Percentiles rank a stretch among this genome's conserved stretches.
phyloP scores from a whole-genome alignment of 495 filamentous ascomycete genomes.

The Tuber melanosporum region DNA sequence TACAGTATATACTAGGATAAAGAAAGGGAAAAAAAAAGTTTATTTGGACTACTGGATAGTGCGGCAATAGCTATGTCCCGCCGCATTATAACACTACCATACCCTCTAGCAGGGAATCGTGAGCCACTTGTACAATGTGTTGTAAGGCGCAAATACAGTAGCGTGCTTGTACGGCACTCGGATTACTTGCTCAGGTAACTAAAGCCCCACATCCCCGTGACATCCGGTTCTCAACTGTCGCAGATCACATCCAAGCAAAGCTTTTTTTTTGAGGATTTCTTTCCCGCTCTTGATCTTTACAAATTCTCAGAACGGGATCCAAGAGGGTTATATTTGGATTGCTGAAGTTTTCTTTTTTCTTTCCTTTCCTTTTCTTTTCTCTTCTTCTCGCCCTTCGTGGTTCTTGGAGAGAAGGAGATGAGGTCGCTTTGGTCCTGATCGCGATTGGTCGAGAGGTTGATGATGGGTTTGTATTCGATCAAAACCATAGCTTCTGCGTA shows the following conservation, averaged over 20 bases:
- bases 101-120: neutral
- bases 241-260: neutral
- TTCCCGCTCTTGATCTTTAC: neutral
- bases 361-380: neutral
- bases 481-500: neutral
- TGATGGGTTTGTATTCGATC: neutral
- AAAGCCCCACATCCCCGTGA: neutral
- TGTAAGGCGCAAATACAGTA: neutral
- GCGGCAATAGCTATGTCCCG: neutral
- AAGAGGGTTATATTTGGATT: neutral
- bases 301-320: neutral
- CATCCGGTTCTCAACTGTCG: neutral
- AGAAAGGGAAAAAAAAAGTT: neutral
- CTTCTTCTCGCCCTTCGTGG: neutral
- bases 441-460: neutral
- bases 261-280: neutral
- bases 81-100: neutral
- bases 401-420: neutral
- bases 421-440: neutral
- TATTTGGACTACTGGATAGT: neutral
- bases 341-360: neutral
- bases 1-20: neutral
- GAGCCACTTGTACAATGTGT: neutral
- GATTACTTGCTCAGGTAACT: neutral
- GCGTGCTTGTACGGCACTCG: neutral